Conservation (phyloP, 257 asterid species). For the Solanum gandarillasii region DNA sequence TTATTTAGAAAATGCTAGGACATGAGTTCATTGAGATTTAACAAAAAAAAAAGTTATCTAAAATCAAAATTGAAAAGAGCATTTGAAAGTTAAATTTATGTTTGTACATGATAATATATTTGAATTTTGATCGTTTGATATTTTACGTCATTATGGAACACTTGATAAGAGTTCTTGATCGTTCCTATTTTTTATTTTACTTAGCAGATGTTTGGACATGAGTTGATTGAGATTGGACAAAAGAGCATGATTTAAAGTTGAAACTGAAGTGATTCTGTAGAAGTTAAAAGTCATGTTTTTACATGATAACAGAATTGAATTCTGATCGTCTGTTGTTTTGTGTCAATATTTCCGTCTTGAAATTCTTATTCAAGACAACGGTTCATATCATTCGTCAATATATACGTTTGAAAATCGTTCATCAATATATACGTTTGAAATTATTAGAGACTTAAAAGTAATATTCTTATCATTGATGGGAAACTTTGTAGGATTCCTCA, state of each 20-base stretch:
- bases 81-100: not conserved
- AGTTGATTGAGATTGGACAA: not conserved
- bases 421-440: not conserved
- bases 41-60: not conserved
- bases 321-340: not conserved
- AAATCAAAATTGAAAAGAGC: not conserved
- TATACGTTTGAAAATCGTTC: not conserved
- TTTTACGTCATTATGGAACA: not conserved
- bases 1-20: not conserved
- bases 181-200: not conserved
- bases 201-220: not conserved
- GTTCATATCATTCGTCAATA: not conserved
- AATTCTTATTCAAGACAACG: not conserved
- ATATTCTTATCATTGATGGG: not conserved
- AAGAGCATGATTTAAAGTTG: not conserved
- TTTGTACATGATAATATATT: not conserved
- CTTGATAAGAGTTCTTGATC: not conserved
- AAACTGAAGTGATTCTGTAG: too few species aligned
- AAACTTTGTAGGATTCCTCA: not conserved
- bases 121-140: not conserved
- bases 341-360: not conserved
- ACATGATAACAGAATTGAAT: not conserved
- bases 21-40: not conserved
- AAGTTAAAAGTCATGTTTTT: not conserved
- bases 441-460: not conserved